Conservation (phyloP, 2,329 filamentous ascomycete species). For the Torrubiella hemipterigena region DNA sequence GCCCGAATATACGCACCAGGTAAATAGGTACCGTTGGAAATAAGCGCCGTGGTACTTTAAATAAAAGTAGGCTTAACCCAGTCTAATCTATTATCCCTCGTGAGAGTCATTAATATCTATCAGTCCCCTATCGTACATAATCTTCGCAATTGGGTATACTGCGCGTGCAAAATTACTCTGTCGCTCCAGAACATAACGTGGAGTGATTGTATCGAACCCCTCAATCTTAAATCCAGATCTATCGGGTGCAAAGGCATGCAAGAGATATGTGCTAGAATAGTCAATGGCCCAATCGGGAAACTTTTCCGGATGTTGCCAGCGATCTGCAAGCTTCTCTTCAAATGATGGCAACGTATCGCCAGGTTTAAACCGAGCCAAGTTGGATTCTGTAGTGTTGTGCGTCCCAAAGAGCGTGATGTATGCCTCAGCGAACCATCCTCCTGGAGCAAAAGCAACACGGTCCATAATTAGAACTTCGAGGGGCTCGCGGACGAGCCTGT, state of each 20-base stretch:
- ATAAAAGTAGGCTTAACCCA: too few relatives aligned
- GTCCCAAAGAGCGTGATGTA: too few relatives aligned
- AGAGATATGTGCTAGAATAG: conserved; percentile 7
- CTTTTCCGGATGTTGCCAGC: too few relatives aligned
- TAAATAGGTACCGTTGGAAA: too few relatives aligned
- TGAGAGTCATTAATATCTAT: conserved; percentile 9
- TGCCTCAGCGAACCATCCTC: too few relatives aligned
- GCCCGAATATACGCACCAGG: too few relatives aligned
- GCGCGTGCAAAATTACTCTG: conserved; percentile 10
- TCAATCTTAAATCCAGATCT: conserved; percentile 1
- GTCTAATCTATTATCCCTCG: too few relatives aligned
- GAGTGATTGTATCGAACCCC: conserved; percentile 6
- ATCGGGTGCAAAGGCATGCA: conserved; percentile 8
- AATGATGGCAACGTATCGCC: too few relatives aligned
- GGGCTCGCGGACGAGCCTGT: conserved; percentile 28
- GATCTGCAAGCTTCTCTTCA: too few relatives aligned
- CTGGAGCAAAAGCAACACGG: conserved; percentile 9
- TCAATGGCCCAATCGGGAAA: conserved; percentile 8
- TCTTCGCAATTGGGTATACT: conserved; percentile 8
- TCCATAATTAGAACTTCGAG: conserved; percentile 12
- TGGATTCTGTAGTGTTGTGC: too few relatives aligned
- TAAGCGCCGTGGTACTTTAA: too few relatives aligned
- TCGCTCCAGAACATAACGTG: conserved; percentile 9
- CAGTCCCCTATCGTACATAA: conserved; percentile 9
- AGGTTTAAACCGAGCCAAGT: too few relatives aligned